These are phyloP conservation scores for Gynochthodes officinalis DNA, from an alignment of 257 asterid genomes.

Conservation along the genomic window DNA sequence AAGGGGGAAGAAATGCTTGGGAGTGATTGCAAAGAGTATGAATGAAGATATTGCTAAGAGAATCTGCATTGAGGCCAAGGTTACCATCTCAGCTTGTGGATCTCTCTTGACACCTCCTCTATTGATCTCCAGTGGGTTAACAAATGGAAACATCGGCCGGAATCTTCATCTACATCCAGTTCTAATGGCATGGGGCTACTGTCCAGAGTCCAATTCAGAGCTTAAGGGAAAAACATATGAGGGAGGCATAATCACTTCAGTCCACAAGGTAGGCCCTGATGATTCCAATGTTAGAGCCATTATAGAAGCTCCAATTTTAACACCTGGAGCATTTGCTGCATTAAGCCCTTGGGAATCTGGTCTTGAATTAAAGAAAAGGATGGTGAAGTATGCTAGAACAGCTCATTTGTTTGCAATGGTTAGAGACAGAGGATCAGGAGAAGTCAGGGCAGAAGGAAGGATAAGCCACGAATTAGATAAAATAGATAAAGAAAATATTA, in stretches of 20 bases:
- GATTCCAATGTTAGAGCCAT: constrained; percentile 42
- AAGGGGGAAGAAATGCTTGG: constrained; percentile 45
- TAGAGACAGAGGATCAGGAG: constrained; percentile 54
- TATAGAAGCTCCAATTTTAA: constrained; percentile 51
- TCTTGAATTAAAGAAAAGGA: constrained; percentile 33
- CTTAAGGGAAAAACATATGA: constrained; percentile 49
- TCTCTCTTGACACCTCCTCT: constrained; percentile 81
- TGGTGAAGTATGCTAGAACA: constrained; percentile 56
- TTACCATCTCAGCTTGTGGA: constrained; percentile 81
- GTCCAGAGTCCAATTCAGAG: constrained; percentile 46
- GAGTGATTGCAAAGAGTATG: constrained; percentile 47
- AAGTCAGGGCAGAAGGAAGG: constrained; percentile 46
- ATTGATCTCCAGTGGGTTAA: constrained; percentile 64
- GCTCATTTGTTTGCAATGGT: constrained; percentile 66
- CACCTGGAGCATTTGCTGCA: constrained; percentile 72
- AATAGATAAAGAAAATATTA: constrained; percentile 54
- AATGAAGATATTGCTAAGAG: constrained; percentile 33
- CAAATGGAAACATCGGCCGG: constrained; percentile 60
- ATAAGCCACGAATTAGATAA: constrained; percentile 33
- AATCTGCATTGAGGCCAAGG: constrained; percentile 54
- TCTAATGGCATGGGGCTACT: constrained; percentile 91
- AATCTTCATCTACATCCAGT: constrained; percentile 90
- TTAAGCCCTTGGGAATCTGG: constrained; percentile 70
- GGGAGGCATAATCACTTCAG: constrained; percentile 83
- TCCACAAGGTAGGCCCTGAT: constrained; percentile 45